Base-by-base conservation (phyloP, 345 rosid species). In the Cardamine occulta region DNA sequence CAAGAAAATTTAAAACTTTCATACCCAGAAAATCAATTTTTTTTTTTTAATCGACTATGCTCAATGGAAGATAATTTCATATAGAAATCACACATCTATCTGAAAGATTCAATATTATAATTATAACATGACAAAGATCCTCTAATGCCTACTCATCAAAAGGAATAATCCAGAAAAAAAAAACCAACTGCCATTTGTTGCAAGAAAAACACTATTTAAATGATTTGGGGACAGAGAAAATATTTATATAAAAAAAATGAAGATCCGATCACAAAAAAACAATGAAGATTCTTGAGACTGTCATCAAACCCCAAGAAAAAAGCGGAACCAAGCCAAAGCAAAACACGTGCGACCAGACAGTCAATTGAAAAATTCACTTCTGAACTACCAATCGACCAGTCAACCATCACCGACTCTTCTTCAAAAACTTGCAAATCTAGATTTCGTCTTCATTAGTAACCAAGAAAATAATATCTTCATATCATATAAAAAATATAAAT, bases 251-350 rank as follows among this genome's bases (percentile, higher is more conserved):
- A 2, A 47, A 35, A 35, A 48, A 49, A n/a, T 8, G 48, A 75
- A 75, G 79, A 75, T 68, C 79, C 63, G 57, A 75, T 75, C 63
- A 75, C 58, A 60, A 59, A 7, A 61, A 67, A 66, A 39, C 44
- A 6, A 68, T 8, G 52, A 52, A 68, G 51, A 76, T 76, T 42
- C 57, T 69, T 13, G 0, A 19, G 35, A 68, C 0, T 21, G 52
- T 47, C 32, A 47, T 47, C 72, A 57, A 26, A n/a, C 72, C 6
- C 35, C 13, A 14, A 7, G 68, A 14, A 28, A 19, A 66, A 58
- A 49, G 54, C 35, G 23, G 44, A 67, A 56, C 47, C n/a, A 61
- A 4, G 56, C 68, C 74, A 75, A 63, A 76, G 58, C 14, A 55
- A 70, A 55, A 32, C 80, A 76, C 66, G 56, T 70, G 53, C 3